Conservation (phyloP, 345 rosid species). For the Citropsis articulata region DNA sequence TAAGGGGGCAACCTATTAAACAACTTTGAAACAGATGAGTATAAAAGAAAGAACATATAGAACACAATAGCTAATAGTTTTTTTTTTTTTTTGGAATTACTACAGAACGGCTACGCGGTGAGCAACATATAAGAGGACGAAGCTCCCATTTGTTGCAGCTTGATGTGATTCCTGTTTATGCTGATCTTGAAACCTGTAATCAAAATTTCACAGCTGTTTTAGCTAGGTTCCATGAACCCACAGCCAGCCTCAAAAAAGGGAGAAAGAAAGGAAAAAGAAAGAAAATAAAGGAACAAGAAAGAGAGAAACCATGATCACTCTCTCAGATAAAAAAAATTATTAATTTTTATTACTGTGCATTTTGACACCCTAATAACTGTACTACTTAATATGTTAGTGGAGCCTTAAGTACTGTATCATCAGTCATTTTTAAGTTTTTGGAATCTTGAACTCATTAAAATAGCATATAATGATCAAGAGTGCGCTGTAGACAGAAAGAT, state of each 20-base stretch:
- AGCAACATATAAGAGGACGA: conserved; percentile 23
- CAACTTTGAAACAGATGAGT: conserved; percentile 11
- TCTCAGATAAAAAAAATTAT: background rate
- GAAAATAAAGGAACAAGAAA: conserved; percentile 6
- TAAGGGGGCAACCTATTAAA: conserved; percentile 27
- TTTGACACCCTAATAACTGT: conserved; percentile 21
- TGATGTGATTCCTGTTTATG: conserved; percentile 39
- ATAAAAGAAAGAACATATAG: conserved; percentile 16
- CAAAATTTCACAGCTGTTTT: conserved; percentile 18
- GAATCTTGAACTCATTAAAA: conserved; percentile 23
- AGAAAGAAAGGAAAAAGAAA: background rate
- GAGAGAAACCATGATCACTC: background rate
- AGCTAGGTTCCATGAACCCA: conserved; percentile 22
- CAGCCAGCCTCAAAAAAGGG: background rate
- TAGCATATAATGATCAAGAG: conserved; percentile 9
- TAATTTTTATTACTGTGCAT: conserved; percentile 1
- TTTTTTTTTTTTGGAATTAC: conserved; percentile 19
- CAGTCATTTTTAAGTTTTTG: conserved; percentile 13
- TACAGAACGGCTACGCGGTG: conserved; percentile 21
- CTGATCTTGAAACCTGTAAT: conserved; percentile 73
- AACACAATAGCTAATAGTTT: conserved; percentile 20
- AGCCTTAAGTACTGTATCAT: conserved; percentile 19
- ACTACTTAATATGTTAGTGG: conserved; percentile 1
- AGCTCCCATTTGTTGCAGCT: conserved; percentile 29
- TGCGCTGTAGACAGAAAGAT: conserved; percentile 12